Evolutionary conservation across 1,284 basidiomycete species (phyloP), one percentile per base, ranked within the genome.

Genomic region (Trametes versicolor): DNA sequence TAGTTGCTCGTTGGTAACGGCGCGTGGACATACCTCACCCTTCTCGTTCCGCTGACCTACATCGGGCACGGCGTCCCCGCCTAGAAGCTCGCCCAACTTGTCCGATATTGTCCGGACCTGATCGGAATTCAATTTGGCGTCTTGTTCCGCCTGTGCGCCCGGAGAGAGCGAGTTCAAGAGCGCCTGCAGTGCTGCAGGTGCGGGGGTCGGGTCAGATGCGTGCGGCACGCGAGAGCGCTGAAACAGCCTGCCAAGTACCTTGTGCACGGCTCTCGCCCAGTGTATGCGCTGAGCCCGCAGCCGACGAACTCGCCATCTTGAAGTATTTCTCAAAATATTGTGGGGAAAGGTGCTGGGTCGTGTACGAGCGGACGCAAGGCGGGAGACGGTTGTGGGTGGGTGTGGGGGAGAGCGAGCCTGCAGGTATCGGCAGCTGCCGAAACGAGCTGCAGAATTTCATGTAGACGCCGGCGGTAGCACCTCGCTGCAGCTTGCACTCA

Each of bases 61-160:
- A 53, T 76, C 74, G 37, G 76, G 78, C 51, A 71, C 64, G 23
- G 58, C 68, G 41, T 80, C 80, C 27, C 83, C 81, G 32, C 85
- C 88, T n/a, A 92, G 76, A 23, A 93, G 74, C 69, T 91, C 82
- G 12, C 79, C 80, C 13, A 93, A 77, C 74, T 85, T 91, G 61
- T 86, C 82, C 2, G 89, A 86, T 27, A 93, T 76, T 64, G 78
- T 84, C 61, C 78, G 77, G 25, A 87, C 74, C 62, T 86, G 84
- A 56, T 87, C 84, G 51, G 80, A 71, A n/a, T 82, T 80, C 41
- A 85, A 66, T 45, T 80, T 80, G n/a, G 70, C 61, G 19, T 70
- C 76, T 51, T 78, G 41, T 51, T 32, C 41, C 43, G 72, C 66
- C 51, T 72, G 72, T 49, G 63, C 63, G 56, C 68, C 68, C n/a